Evolutionary conservation across 2,329 filamentous ascomycete species (phyloP).

Genomic region (Sporothrix dimorphospora): DNA sequence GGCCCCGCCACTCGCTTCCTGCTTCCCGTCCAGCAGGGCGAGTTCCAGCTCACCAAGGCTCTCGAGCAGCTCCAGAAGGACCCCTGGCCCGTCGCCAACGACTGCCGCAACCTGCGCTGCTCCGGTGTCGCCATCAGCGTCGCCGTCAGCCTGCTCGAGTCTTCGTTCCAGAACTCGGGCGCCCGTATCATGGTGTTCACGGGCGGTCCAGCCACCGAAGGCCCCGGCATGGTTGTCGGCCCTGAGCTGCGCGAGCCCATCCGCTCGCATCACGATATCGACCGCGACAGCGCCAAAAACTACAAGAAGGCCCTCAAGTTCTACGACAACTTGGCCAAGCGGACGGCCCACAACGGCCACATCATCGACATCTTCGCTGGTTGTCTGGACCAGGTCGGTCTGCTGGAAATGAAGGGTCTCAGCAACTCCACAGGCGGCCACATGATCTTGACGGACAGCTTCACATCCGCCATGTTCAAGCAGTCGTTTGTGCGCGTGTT

Average conservation of each 20-base stretch:
- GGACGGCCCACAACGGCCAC: conserved; percentile 93
- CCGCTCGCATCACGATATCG: conserved; percentile 97
- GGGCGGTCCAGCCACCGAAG: conserved; percentile 92
- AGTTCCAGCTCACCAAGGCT: conserved; percentile 95
- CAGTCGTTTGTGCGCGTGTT: conserved; percentile 97
- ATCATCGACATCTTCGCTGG: conserved; percentile 98
- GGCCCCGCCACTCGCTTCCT: conserved; percentile 88
- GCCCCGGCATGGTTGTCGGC: conserved; percentile 94
- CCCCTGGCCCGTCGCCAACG: conserved; percentile 94
- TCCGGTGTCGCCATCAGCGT: conserved; percentile 97
- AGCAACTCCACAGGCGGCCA: conserved; percentile 96
- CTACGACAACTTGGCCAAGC: conserved; percentile 91
- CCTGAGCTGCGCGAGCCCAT: conserved; percentile 96
- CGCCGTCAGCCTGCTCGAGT: conserved; percentile 88
- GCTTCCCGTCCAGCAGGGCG: conserved; percentile 90
- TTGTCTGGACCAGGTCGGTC: conserved; percentile 93
- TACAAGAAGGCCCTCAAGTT: conserved; percentile 99
- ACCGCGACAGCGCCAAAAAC: conserved; percentile 98
- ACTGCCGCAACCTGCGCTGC: conserved; percentile 86
- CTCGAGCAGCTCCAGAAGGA: conserved; percentile 95
- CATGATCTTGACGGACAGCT: conserved; percentile 98
- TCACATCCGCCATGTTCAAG: conserved; percentile 99
- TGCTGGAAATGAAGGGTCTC: conserved; percentile 97
- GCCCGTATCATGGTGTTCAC: conserved; percentile 97
- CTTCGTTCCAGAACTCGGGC: conserved; percentile 92